These are phyloP conservation scores for Blastobotrys ciferrii DNA, from an alignment of 1,139 yeast species.

Conservation along the genomic window DNA sequence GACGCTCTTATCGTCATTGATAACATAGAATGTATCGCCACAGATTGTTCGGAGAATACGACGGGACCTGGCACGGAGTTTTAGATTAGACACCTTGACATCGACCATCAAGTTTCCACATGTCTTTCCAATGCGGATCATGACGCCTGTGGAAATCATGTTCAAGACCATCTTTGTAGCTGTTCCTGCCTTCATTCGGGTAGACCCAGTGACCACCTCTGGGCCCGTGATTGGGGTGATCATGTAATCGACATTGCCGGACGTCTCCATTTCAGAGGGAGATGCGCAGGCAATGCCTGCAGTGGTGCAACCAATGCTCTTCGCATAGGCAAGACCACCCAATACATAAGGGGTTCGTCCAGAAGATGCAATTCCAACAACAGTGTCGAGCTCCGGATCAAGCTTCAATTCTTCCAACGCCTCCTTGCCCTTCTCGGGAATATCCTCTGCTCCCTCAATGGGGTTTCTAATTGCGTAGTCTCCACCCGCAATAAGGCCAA, in stretches of 20 bases:
- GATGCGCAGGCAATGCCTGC: slow-evolving; percentile 29
- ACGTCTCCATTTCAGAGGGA: slow-evolving; percentile 24
- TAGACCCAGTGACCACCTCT: slow-evolving; percentile 31
- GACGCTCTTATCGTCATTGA: background rate
- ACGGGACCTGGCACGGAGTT: slow-evolving; percentile 26
- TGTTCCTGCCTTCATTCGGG: slow-evolving; percentile 33
- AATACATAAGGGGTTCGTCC: slow-evolving; percentile 34
- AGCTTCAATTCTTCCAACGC: slow-evolving; percentile 23
- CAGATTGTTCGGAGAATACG: slow-evolving; percentile 26
- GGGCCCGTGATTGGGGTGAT: slow-evolving; percentile 30
- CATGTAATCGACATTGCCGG: slow-evolving; percentile 24
- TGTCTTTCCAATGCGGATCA: slow-evolving; percentile 31
- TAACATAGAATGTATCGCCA: slow-evolving; percentile 17
- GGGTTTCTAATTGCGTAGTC: slow-evolving; percentile 34
- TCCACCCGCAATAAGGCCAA: slow-evolving; percentile 37
- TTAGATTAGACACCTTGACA: slow-evolving; percentile 27
- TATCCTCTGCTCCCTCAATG: slow-evolving; percentile 35
- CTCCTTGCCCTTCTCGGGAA: slow-evolving; percentile 18
- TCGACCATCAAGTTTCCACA: slow-evolving; percentile 33
- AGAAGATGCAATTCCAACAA: slow-evolving; percentile 32
- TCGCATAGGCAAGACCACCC: slow-evolving; percentile 26
- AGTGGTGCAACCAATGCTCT: slow-evolving; percentile 26
- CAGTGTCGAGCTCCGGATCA: slow-evolving; percentile 25
- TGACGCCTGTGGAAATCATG: slow-evolving; percentile 29
- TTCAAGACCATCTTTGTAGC: slow-evolving; percentile 32